Conservation (phyloP, 2,329 filamentous ascomycete species). For the Phyllosticta citribraziliensis region DNA sequence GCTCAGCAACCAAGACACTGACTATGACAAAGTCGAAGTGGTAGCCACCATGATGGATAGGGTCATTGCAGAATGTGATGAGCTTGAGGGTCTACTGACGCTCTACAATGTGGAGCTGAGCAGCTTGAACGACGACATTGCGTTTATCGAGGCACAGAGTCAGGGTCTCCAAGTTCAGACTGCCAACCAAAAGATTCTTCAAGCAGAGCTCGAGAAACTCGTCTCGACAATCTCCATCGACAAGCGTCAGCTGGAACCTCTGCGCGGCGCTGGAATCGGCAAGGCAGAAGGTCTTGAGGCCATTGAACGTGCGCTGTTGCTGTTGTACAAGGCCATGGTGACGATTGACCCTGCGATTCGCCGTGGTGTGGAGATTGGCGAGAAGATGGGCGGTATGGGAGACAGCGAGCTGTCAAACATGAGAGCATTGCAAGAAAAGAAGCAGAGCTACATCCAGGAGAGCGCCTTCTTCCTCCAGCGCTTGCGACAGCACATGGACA, state of each 20-base stretch:
- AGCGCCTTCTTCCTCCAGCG: constrained; percentile 67
- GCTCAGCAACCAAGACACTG: constrained; percentile 72
- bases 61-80: constrained; percentile 90
- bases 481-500: constrained; percentile 70
- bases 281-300: constrained; percentile 60
- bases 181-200: constrained; percentile 88
- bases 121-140: constrained; percentile 88
- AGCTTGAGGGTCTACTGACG: constrained; percentile 87
- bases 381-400: constrained; percentile 44
- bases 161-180: constrained; percentile 96
- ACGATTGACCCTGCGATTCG: constrained; percentile 82
- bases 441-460: constrained; percentile 74
- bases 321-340: constrained; percentile 82
- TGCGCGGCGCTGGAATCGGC: constrained; percentile 65
- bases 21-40: constrained; percentile 80
- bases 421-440: constrained; percentile 90
- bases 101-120: constrained; percentile 91
- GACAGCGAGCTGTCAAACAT: constrained; percentile 73
- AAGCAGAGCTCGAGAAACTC: constrained; percentile 80
- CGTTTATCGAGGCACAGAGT: constrained; percentile 93
- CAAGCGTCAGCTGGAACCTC: constrained; percentile 59
- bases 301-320: constrained; percentile 67
- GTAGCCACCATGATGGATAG: constrained; percentile 80
- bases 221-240: constrained; percentile 87
- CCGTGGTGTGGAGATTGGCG: constrained; percentile 25